Evolutionary conservation across 1,284 basidiomycete species (phyloP).

Genomic region (Malassezia arunalokei): DNA sequence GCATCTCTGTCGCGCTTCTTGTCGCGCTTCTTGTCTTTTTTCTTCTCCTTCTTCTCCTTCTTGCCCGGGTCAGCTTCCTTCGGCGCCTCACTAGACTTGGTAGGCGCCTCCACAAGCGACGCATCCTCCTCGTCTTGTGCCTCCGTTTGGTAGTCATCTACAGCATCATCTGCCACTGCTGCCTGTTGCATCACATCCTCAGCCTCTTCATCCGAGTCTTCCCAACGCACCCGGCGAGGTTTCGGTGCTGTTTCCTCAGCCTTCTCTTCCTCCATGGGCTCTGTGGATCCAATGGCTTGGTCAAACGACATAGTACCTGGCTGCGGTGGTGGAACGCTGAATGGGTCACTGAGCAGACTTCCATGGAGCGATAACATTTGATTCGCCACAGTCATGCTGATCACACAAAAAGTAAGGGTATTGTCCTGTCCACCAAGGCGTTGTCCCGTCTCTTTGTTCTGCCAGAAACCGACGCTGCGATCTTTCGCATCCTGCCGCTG

Average conservation of each 20-base stretch:
- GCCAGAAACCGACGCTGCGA: constrained; percentile 60
- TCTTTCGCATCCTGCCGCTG: constrained; percentile 9
- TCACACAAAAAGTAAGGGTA: constrained; percentile 71
- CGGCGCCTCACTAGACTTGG: background rate
- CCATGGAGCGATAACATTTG: constrained; percentile 87
- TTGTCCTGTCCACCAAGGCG: constrained; percentile 62
- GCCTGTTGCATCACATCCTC: constrained; percentile 1
- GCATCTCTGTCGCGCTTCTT: constrained; percentile 6
- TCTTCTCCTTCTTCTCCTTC: constrained; percentile 5
- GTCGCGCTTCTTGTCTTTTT: constrained; percentile 5
- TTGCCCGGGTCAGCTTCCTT: background rate
- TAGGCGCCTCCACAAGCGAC: background rate
- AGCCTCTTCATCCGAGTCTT: constrained; percentile 8
- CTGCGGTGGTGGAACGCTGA: constrained; percentile 50
- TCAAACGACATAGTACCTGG: constrained; percentile 19
- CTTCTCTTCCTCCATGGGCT: constrained; percentile 5
- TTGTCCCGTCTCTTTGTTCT: constrained; percentile 59
- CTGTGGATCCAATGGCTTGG: constrained; percentile 16
- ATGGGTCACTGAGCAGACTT: constrained; percentile 73
- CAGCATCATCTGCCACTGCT: background rate
- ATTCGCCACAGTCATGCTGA: constrained; percentile 83
- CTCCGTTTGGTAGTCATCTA: background rate
- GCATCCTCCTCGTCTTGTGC: background rate
- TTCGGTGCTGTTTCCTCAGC: background rate
- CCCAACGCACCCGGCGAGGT: constrained; percentile 12